Evolutionary conservation across 495 filamentous ascomycete species (phyloP).

Genomic region (Xylaria scruposa): DNA sequence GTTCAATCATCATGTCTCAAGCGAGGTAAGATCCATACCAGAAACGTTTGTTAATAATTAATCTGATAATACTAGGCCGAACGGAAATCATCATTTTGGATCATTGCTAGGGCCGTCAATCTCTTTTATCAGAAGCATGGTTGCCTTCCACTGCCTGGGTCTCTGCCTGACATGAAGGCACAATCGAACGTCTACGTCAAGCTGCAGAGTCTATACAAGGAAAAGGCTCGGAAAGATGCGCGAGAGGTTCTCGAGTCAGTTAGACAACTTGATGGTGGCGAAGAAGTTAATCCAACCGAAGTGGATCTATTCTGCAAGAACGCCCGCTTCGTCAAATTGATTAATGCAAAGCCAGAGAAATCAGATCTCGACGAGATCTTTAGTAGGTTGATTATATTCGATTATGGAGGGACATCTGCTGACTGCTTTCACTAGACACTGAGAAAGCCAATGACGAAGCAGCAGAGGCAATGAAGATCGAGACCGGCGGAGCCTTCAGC

Average conservation of each 20-base stretch:
- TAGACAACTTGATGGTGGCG: conserved; percentile 59
- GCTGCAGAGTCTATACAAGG: conserved; percentile 93
- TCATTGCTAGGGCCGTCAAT: conserved; percentile 82
- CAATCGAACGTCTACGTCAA: conserved; percentile 89
- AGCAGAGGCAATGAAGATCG: conserved; percentile 44
- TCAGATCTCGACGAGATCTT: conserved; percentile 39
- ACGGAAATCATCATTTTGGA: conserved; percentile 74
- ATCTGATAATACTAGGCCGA: conserved; percentile 44
- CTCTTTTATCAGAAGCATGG: conserved; percentile 74
- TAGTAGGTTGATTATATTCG: conserved; percentile 30
- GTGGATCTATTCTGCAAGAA: conserved; percentile 96
- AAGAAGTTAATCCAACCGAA: conserved; percentile 70
- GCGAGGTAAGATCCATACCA: conserved; percentile 47
- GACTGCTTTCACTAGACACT: conserved; percentile 25
- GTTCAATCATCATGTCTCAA: conserved; percentile 65
- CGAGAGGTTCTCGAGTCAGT: conserved; percentile 78
- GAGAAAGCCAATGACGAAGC: conserved; percentile 53
- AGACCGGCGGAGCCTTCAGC: conserved; percentile 41
- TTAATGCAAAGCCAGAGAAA: conserved; percentile 54
- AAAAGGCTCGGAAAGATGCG: conserved; percentile 80
- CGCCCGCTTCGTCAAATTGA: conserved; percentile 88
- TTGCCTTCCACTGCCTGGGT: conserved; percentile 82
- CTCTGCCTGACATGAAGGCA: conserved; percentile 97
- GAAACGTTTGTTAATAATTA: conserved; percentile 27
- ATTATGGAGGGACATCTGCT: conserved; percentile 27